Evolutionary conservation across 306 rosid genomes (phyloP).

Genomic region (Prosopis cineraria): DNA sequence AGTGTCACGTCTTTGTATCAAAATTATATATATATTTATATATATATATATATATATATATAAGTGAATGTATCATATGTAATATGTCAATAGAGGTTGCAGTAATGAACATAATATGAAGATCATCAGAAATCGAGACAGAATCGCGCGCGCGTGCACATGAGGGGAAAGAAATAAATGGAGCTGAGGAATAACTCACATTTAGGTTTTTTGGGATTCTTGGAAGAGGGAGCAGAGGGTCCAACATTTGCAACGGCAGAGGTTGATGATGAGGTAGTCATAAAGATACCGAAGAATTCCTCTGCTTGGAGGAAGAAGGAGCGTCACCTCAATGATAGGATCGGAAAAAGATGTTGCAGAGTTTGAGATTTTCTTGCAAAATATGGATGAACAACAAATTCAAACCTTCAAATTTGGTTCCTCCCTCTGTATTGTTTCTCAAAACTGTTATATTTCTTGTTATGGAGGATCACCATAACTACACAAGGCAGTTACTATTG

Average conservation of each 20-base stretch:
- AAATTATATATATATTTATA: too few species aligned
- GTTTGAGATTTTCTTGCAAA: neutral
- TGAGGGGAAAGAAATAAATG: neutral
- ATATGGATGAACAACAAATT: neutral
- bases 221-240: conserved; percentile 13
- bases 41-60: too few species aligned
- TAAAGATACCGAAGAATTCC: conserved; percentile 9
- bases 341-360: neutral
- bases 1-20: neutral
- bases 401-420: neutral
- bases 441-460: neutral
- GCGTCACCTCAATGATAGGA: neutral
- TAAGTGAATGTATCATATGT: too few species aligned
- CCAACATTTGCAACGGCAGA: neutral
- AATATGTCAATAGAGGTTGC: too few species aligned
- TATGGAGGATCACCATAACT: neutral
- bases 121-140: too few species aligned
- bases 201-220: conserved; percentile 39
- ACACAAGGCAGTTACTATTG: neutral
- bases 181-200: conserved; percentile 27
- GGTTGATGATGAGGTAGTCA: neutral
- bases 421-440: neutral
- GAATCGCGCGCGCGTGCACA: neutral
- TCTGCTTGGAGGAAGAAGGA: neutral
- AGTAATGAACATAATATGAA: too few species aligned